These are phyloP conservation scores for Ambrosiella beaveri DNA, from an alignment of 2,329 filamentous ascomycete genomes.

Conservation along the genomic window DNA sequence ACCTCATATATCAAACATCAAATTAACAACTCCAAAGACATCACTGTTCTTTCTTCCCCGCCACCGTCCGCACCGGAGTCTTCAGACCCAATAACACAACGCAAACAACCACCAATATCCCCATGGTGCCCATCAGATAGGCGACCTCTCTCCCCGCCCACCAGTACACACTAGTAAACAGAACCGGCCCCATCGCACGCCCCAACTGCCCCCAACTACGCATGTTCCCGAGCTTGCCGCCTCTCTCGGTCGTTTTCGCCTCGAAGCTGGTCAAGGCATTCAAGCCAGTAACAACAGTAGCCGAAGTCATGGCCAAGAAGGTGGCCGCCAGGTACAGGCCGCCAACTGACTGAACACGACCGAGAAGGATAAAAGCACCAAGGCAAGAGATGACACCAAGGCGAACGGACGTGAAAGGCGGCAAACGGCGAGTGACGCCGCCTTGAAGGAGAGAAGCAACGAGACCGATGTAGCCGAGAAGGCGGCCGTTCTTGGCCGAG, in stretches of 20 bases:
- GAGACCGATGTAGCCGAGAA: constrained; percentile 82
- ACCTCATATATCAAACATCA: neutral
- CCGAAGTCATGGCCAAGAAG: constrained; percentile 73
- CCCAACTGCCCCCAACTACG: constrained; percentile 74
- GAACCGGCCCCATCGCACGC: constrained; percentile 65
- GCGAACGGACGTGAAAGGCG: constrained; percentile 64
- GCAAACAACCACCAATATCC: constrained; percentile 57
- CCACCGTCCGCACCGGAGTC: constrained; percentile 28
- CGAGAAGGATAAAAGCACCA: constrained; percentile 63
- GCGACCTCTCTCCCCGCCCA: constrained; percentile 84
- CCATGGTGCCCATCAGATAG: constrained; percentile 63
- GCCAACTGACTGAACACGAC: constrained; percentile 46
- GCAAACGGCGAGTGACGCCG: constrained; percentile 69
- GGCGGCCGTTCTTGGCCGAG: constrained; percentile 61
- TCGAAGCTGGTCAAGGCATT: constrained; percentile 89
- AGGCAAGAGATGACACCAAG: constrained; percentile 64
- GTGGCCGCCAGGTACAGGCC: constrained; percentile 70
- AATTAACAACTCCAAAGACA: neutral
- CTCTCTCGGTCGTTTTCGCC: constrained; percentile 61
- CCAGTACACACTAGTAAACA: constrained; percentile 96
- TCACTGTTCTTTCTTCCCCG: neutral
- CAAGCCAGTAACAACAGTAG: constrained; percentile 83
- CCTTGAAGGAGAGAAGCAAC: constrained; percentile 87
- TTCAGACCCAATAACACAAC: constrained; percentile 57
- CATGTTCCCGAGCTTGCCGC: constrained; percentile 70